phyloP scores from a whole-genome alignment of 1,284 basidiomycete species.

The Apiotrichum akiyoshidainum region DNA sequence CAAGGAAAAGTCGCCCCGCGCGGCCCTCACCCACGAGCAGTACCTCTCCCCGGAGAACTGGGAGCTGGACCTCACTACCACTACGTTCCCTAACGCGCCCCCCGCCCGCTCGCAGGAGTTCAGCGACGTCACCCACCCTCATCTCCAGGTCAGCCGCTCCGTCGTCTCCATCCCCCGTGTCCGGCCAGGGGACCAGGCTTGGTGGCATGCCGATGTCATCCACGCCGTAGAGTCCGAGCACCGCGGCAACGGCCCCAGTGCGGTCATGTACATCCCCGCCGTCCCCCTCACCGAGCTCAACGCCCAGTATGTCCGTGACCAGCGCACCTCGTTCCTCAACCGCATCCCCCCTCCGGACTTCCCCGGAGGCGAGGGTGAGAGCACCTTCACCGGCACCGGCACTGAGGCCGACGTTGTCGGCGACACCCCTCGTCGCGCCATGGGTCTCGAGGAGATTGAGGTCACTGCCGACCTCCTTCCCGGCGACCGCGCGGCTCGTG shows the following conservation, averaged over 20 bases:
- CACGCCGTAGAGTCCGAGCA: conserved; percentile 69
- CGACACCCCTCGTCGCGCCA: conserved; percentile 52
- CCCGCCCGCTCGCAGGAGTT: conserved; percentile 66
- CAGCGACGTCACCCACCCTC: conserved; percentile 64
- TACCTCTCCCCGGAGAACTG: conserved; percentile 60
- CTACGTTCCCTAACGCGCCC: conserved; percentile 62
- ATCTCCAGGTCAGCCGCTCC: conserved; percentile 61
- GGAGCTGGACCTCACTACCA: conserved; percentile 61
- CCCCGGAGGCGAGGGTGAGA: conserved; percentile 69
- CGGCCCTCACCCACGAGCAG: conserved; percentile 22
- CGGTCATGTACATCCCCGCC: conserved; percentile 75
- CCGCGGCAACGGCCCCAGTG: conserved; percentile 62
- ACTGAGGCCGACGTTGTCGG: conserved; percentile 53
- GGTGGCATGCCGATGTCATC: conserved; percentile 75
- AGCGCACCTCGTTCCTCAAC: conserved; percentile 58
- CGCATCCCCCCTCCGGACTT: conserved; percentile 70
- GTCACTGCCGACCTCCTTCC: conserved; percentile 14
- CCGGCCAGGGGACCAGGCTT: conserved; percentile 71
- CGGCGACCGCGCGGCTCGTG: conserved; percentile 27
- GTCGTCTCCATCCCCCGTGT: conserved; percentile 74
- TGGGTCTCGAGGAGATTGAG: conserved; percentile 42
- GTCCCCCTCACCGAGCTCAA: conserved; percentile 66
- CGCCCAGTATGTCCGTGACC: conserved; percentile 62
- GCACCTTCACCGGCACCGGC: conserved; percentile 57
- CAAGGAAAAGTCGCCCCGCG: conserved; percentile 37